phyloP scores from a whole-genome alignment of 805 yeast genomes.

The Nakazawaea pomicola region DNA sequence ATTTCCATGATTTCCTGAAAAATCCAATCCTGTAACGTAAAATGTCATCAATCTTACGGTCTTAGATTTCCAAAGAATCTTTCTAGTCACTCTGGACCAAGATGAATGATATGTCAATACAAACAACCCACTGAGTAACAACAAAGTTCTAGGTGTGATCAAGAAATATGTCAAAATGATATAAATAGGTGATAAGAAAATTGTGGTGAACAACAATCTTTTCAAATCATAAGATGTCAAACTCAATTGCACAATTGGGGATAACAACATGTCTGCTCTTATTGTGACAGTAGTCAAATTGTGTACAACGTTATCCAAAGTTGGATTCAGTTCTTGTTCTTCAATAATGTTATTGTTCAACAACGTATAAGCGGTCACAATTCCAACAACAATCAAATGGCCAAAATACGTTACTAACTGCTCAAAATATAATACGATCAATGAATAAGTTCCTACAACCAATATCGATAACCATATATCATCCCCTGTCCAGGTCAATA shows the following conservation, averaged over 20 bases:
- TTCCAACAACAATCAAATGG: conserved; percentile 63
- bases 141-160: conserved; percentile 63
- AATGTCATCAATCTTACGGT: conserved; percentile 66
- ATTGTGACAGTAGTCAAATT: conserved; percentile 69
- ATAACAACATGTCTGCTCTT: conserved; percentile 69
- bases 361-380: conserved; percentile 55
- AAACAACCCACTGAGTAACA: conserved; percentile 54
- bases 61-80: conserved; percentile 79
- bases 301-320: conserved; percentile 81
- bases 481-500: conserved; percentile 88
- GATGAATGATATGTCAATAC: conserved; percentile 81
- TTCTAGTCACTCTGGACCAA: conserved; percentile 78
- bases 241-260: conserved; percentile 75
- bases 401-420: conserved; percentile 75
- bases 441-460: conserved; percentile 47
- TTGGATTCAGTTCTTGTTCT: conserved; percentile 63
- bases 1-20: conserved; percentile 39
- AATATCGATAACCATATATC: conserved; percentile 74
- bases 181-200: conserved; percentile 82
- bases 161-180: conserved; percentile 62
- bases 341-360: conserved; percentile 51
- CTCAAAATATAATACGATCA: conserved; percentile 73
- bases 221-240: conserved; percentile 75
- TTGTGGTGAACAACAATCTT: conserved; percentile 75
- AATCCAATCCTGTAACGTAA: conserved; percentile 84